Base-by-base conservation (phyloP, 768 basidiomycete species). In the Lanmaoa rubissima region DNA sequence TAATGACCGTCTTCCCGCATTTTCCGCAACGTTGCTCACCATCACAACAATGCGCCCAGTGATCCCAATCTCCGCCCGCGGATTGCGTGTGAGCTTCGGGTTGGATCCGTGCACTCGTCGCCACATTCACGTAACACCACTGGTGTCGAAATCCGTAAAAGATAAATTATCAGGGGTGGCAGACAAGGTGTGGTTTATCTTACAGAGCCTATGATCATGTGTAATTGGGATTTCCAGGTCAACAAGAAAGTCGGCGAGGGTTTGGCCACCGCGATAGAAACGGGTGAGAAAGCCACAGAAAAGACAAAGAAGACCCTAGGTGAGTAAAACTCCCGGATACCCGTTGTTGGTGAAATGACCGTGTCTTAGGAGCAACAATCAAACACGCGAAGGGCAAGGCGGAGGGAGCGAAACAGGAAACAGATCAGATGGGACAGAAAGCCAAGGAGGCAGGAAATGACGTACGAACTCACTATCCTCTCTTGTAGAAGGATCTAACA, bases 241-340 rank as follows among this genome's bases (percentile, higher is more conserved):
- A 79, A 77, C 68, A 77, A 72, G 60, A 68, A 66, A 26, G 71
- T 75, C 21, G 78, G 77, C 4, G 34, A 68, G 48, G 69, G 71
- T 17, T 62, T 79, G n/a, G 78, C 77, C 5, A 68, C 69, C 2
- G 76, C 72, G 6, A 74, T 79, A 51, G 79, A 77, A 58, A 74
- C 66, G 21, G 78, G 74, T 16, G 75, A 79, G 61, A 61, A 71
- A 55, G 77, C 67, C 4, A 73, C 74, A 8, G 73, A 74, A 56
- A 67, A 65, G 50, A 73, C 73, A 28, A 78, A 78, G 64, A 61
- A 73, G 55, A 69, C 69, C 1, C 44, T 78, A 5, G 71, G 78
- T 73, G 42, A 44, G 59, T 42, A 32, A 19, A 53, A 28, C 5
- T 28, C 31, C 36, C 26, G 2, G 2, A 19, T 32, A 8, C 4